Evolutionary conservation across 2,329 filamentous ascomycete genomes (phyloP), one percentile per base, ranked within the genome.

Genomic region (Trichoderma atroviride): DNA sequence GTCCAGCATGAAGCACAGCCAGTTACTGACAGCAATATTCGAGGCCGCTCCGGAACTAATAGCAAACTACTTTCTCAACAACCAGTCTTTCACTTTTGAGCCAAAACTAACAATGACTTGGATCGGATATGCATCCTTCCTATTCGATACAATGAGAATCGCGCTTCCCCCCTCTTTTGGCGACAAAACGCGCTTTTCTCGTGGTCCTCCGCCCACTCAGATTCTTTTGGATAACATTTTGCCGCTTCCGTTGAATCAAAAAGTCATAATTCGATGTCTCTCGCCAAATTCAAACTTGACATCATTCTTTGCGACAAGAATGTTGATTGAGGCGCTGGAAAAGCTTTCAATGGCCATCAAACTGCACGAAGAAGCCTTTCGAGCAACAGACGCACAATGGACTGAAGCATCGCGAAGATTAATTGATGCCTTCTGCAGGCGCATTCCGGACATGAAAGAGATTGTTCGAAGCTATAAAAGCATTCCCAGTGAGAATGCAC

Each of bases 71-170:
- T 98, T 97, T 76, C 84, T 89, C 55, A 90, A 88, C 76, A 94
- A 93, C 76, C 89, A 87, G 70, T 88, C 90, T 66, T 96, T 98
- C 75, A 88, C 90, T 0, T 93, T 97, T 72, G 94, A 98, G 53
- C 94, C 96, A 0, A 98, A 97, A 76, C 85, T 96, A 5, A 96
- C 94, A 3, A 90, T 94, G 56, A 96, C 94, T 0, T 99, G 96
- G 96, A 92, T 98, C 73, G 94, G 95, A 53, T 97, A 96, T 77
- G 93, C 94, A 0, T 89, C 94, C 0, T 93, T 98, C 71, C 81
- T 99, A 5, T 97, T 96, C 79, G 92, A 91, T 71, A 88, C 90
- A 1, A 89, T 97, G 57, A 87, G 91, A 69, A 83, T 96, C 43
- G 88, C 90, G 1, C 83, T 97, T 2, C 94, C 94, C 2, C 77